These are phyloP conservation scores for Fusarium abutilonis DNA, from an alignment of 2,329 filamentous ascomycete species.

Conservation along the genomic window DNA sequence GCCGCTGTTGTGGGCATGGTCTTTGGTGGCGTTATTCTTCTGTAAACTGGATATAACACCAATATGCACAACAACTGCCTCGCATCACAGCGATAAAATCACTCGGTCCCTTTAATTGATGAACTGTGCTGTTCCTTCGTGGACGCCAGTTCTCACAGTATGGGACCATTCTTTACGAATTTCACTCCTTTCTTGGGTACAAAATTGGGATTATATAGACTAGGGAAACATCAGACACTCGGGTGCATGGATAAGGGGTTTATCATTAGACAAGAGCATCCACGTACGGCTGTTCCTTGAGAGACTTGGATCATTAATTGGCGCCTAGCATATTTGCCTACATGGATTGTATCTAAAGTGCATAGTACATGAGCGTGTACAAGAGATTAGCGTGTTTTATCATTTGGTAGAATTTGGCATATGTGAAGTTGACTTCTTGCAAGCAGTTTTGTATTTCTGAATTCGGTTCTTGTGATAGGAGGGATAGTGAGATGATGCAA, in stretches of 20 bases:
- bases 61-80: not conserved
- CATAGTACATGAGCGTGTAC: conserved; percentile 37
- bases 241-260: conserved; percentile 28
- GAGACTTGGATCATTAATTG: conserved; percentile 35
- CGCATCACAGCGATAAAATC: not conserved
- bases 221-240: conserved; percentile 35
- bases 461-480: too few species aligned
- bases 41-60: conserved; percentile 29
- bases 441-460: too few species aligned
- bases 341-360: conserved; percentile 35
- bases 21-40: conserved; percentile 45
- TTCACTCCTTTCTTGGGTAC: conserved; percentile 40
- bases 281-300: conserved; percentile 27
- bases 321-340: conserved; percentile 35
- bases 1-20: conserved; percentile 45
- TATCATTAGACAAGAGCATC: conserved; percentile 34
- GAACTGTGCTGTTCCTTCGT: not conserved
- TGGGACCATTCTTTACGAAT: conserved; percentile 38
- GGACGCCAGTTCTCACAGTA: conserved; percentile 11
- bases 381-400: conserved; percentile 18
- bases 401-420: not conserved
- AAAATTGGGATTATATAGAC: conserved; percentile 42
- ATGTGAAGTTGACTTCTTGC: not conserved
- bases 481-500: too few species aligned
- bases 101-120: conserved; percentile 10